These are phyloP conservation scores for Thraustochytrium sp. DNA, from an alignment of 352 stramenopile species.

Conservation along the genomic window DNA sequence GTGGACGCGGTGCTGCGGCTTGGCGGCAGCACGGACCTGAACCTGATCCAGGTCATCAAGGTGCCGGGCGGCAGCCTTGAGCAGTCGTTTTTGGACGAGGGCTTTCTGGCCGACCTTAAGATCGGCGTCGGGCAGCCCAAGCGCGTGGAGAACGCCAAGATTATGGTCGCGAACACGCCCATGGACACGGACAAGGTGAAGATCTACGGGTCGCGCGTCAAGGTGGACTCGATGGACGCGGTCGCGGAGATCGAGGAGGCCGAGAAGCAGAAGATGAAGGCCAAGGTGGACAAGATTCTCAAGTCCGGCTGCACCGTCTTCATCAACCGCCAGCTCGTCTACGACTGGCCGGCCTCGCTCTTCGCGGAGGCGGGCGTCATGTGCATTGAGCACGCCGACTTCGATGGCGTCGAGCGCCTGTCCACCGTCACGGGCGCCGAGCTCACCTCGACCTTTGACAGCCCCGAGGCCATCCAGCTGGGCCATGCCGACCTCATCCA, in stretches of 20 bases:
- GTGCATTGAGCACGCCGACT: conserved; percentile 99
- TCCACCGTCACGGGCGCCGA: conserved; percentile 89
- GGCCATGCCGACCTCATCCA: conserved; percentile 96
- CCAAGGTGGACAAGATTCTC: conserved; percentile 96
- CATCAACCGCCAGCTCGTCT: conserved; percentile 99
- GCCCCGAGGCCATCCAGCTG: conserved; percentile 88
- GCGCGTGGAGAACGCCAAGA: conserved; percentile 94
- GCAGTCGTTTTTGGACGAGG: conserved; percentile 97
- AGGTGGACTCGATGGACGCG: conserved; percentile 97
- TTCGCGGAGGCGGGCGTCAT: conserved; percentile 97
- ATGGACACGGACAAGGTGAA: conserved; percentile 99
- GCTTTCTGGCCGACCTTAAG: conserved; percentile 96
- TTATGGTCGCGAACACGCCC: conserved; percentile 95
- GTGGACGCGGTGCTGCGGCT: conserved; percentile 93
- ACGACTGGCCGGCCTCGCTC: conserved; percentile 97
- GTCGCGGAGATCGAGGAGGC: conserved; percentile 97
- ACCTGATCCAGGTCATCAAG: conserved; percentile 99
- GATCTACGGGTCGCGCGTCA: conserved; percentile 95
- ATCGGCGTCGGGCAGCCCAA: conserved; percentile 89
- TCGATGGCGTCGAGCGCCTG: conserved; percentile 97
- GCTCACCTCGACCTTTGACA: conserved; percentile 95
- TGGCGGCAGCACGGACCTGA: conserved; percentile 86
- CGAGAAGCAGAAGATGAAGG: conserved; percentile 97
- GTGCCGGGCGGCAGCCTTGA: conserved; percentile 84
- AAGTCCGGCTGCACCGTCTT: conserved; percentile 97